Percentiles rank a stretch among this genome's conserved stretches.
Evolutionary conservation across 352 stramenopile genomes (phyloP).

Genomic region (Peronospora tabacina): DNA sequence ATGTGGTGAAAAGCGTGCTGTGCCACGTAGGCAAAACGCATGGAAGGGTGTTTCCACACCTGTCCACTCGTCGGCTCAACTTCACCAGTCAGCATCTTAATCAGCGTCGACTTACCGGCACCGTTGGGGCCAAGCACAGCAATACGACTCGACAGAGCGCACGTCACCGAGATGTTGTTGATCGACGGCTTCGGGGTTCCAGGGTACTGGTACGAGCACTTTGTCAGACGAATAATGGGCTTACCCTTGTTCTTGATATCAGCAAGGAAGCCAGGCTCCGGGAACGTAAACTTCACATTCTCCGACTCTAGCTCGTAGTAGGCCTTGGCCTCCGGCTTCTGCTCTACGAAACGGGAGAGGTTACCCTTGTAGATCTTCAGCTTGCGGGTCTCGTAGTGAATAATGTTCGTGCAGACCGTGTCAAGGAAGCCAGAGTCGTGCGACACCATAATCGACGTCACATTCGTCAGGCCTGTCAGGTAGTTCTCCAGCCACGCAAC

Average conservation of each 20-base stretch:
- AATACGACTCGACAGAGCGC: slow-evolving; percentile 73
- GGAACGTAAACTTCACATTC: slow-evolving; percentile 84
- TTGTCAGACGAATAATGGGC: slow-evolving; percentile 84
- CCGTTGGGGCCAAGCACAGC: slow-evolving; percentile 86
- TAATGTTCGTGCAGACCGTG: slow-evolving; percentile 96
- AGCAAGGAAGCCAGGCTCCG: slow-evolving; percentile 81
- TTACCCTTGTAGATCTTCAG: slow-evolving; percentile 87
- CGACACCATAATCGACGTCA: slow-evolving; percentile 92
- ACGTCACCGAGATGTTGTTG: slow-evolving; percentile 76
- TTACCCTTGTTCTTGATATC: slow-evolving; percentile 90
- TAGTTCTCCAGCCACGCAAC: slow-evolving; percentile 91
- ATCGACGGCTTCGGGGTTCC: slow-evolving; percentile 71
- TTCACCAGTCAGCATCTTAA: slow-evolving; percentile 91
- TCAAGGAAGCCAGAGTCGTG: slow-evolving; percentile 97
- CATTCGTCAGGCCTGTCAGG: slow-evolving; percentile 76
- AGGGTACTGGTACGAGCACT: slow-evolving; percentile 82
- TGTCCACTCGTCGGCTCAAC: slow-evolving; percentile 60
- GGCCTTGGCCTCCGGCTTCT: slow-evolving; percentile 82
- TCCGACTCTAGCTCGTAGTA: slow-evolving; percentile 86
- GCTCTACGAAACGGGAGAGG: slow-evolving; percentile 77
- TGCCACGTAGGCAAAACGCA: slow-evolving; percentile 94
- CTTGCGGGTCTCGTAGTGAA: slow-evolving; percentile 94
- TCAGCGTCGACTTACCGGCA: slow-evolving; percentile 93
- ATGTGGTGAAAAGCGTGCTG: slow-evolving; percentile 98
- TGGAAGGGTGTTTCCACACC: slow-evolving; percentile 80